These are phyloP conservation scores for Hygrocybe punicea DNA, from an alignment of 768 basidiomycete species.

Conservation along the genomic window DNA sequence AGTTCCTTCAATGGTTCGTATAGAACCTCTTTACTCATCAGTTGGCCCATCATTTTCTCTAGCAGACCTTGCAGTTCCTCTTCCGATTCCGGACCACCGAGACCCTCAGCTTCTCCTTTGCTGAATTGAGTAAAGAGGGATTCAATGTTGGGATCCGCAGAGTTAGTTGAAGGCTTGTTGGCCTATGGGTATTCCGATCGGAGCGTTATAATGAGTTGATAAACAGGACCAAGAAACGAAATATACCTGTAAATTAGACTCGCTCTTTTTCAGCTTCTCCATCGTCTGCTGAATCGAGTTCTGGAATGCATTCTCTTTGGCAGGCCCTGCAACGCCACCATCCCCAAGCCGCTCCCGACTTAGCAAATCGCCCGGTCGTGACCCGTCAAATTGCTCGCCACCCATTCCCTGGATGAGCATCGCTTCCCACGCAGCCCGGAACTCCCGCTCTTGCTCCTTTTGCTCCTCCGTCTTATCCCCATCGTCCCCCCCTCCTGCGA, in stretches of 20 bases:
- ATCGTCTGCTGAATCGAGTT: conserved; percentile 66
- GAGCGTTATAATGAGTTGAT: background rate
- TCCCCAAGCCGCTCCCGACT: conserved; percentile 2
- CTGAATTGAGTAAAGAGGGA: conserved; percentile 51
- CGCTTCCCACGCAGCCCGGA: conserved; percentile 67
- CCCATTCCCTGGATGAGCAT: conserved; percentile 63
- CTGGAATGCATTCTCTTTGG: conserved; percentile 50
- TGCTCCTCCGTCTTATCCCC: conserved; percentile 26
- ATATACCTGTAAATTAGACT: conserved; percentile 50
- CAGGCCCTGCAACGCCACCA: conserved; percentile 3
- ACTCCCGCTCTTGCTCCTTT: conserved; percentile 32
- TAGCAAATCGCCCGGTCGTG: background rate
- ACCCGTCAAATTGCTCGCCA: conserved; percentile 13
- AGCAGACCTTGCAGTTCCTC: conserved; percentile 63
- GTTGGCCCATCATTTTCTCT: conserved; percentile 76
- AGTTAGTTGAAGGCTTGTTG: background rate
- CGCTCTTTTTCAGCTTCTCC: conserved; percentile 69
- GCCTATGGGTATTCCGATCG: background rate
- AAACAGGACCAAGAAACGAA: background rate
- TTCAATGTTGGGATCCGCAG: conserved; percentile 32
- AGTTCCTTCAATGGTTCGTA: conserved; percentile 86
- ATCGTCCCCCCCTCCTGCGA: conserved; percentile 26
- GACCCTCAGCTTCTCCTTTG: conserved; percentile 33
- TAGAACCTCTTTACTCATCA: conserved; percentile 80
- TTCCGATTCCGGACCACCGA: conserved; percentile 38